Evolutionary conservation across 2,329 filamentous ascomycete species (phyloP).

Genomic region (Aspergillus carbonarius): DNA sequence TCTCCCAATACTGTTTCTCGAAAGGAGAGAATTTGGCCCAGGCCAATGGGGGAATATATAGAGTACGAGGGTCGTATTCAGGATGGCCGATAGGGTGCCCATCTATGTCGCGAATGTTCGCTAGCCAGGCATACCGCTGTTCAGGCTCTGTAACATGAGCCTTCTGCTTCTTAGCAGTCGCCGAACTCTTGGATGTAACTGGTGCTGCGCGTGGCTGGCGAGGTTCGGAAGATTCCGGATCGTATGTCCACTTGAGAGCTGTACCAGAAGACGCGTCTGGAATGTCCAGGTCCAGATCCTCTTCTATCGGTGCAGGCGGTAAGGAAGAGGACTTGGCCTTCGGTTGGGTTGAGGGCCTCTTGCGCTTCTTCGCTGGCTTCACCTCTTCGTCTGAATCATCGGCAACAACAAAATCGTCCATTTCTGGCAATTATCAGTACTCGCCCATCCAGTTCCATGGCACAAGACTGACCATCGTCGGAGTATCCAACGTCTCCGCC

Average conservation of each 20-base stretch:
- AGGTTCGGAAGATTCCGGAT: slow-evolving; percentile 58
- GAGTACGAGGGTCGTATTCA: slow-evolving; percentile 85
- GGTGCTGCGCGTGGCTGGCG: slow-evolving; percentile 48
- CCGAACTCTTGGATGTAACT: slow-evolving; percentile 33
- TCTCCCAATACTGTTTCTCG: slow-evolving; percentile 98
- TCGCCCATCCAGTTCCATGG: neutral
- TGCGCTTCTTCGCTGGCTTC: slow-evolving; percentile 67
- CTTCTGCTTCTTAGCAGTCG: slow-evolving; percentile 56
- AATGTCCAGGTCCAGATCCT: slow-evolving; percentile 58
- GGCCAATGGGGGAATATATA: slow-evolving; percentile 82
- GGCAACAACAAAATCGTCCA: slow-evolving; percentile 83
- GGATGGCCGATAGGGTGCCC: slow-evolving; percentile 74
- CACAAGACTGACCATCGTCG: slow-evolving; percentile 49
- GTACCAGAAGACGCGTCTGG: slow-evolving; percentile 62
- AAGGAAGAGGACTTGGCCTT: slow-evolving; percentile 35
- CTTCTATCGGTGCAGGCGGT: slow-evolving; percentile 53
- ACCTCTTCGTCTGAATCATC: slow-evolving; percentile 77
- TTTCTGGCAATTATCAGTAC: slow-evolving; percentile 53
- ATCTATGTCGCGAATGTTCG: slow-evolving; percentile 80
- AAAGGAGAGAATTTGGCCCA: slow-evolving; percentile 87
- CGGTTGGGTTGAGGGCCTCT: slow-evolving; percentile 56
- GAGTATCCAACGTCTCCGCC: slow-evolving; percentile 48
- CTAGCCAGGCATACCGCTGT: slow-evolving; percentile 85
- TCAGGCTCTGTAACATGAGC: slow-evolving; percentile 80
- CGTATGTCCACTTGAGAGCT: slow-evolving; percentile 77